A percentile compares a stretch with the other conserved stretches of the same genome.
Conservation (phyloP, 2,329 filamentous ascomycete genomes). For the Ramularia collo-cygni region DNA sequence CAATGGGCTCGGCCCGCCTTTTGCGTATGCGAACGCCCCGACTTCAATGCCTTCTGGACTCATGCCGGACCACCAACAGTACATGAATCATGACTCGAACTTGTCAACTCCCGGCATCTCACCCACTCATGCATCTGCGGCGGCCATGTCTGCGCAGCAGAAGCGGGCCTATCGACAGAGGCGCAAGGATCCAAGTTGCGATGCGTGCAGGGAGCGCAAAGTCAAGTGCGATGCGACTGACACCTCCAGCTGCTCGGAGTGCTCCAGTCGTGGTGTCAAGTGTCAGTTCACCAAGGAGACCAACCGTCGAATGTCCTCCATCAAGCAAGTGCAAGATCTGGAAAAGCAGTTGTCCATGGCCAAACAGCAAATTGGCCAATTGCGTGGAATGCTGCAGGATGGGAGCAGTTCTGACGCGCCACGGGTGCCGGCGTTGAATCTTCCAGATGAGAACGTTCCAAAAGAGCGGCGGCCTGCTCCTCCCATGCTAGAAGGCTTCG, state of each 20-base stretch:
- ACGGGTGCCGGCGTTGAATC: constrained; percentile 25
- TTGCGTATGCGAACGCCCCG: constrained; percentile 15
- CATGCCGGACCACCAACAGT: constrained; percentile 21
- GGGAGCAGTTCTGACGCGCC: constrained; percentile 32
- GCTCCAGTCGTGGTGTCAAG: constrained; percentile 90
- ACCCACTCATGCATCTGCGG: constrained; percentile 31
- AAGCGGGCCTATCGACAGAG: constrained; percentile 93
- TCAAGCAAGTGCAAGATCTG: constrained; percentile 96
- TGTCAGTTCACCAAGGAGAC: constrained; percentile 99
- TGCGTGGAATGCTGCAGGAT: constrained; percentile 58
- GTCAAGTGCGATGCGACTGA: constrained; percentile 92
- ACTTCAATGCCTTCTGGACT: constrained; percentile 15
- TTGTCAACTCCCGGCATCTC: constrained; percentile 26
- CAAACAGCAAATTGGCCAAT: constrained; percentile 68
- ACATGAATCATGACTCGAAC: constrained; percentile 21
- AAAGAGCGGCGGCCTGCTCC: constrained; percentile 56
- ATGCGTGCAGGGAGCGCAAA: constrained; percentile 83
- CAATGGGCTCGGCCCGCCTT: constrained; percentile 19
- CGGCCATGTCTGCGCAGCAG: constrained; percentile 59
- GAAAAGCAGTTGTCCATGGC: constrained; percentile 82
- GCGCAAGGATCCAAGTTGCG: constrained; percentile 93
- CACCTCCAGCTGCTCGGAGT: constrained; percentile 93
- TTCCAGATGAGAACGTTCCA: constrained; percentile 29
- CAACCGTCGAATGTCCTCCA: constrained; percentile 96
- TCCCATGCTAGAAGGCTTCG: constrained; percentile 60